Conservation (phyloP, 2,329 filamentous ascomycete genomes). For the Blastomyces emzantsi region DNA sequence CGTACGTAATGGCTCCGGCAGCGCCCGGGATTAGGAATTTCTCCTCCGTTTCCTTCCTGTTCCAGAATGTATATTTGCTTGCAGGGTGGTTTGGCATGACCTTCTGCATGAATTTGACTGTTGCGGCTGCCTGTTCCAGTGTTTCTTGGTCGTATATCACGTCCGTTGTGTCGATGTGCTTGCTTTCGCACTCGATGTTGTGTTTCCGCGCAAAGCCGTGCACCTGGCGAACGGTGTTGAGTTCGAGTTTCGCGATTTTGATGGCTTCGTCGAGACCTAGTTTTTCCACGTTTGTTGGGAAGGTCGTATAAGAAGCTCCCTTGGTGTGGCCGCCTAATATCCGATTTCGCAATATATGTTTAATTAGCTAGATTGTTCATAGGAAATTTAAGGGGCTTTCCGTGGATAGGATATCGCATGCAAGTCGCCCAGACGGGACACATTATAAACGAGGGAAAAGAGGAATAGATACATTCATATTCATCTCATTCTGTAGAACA, state of each 20-base stretch:
- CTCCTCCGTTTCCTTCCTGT: conserved; percentile 34
- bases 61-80: conserved; percentile 39
- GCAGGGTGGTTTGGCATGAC: conserved; percentile 38
- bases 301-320: conserved; percentile 44
- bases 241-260: conserved; percentile 45
- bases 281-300: conserved; percentile 38
- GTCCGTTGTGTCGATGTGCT: conserved; percentile 48
- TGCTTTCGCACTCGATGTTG: conserved; percentile 43
- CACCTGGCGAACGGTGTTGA: conserved; percentile 46
- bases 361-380: not conserved
- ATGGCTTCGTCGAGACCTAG: conserved; percentile 44
- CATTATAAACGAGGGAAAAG: not conserved
- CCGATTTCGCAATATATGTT: not conserved
- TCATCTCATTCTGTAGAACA: not conserved
- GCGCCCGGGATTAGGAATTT: conserved; percentile 37
- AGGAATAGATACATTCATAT: not conserved
- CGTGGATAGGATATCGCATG: not conserved
- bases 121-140: conserved; percentile 32
- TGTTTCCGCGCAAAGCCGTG: conserved; percentile 46
- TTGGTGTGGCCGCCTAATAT: conserved; percentile 41
- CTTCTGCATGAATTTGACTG: conserved; percentile 40
- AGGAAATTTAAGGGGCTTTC: not conserved
- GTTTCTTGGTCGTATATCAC: conserved; percentile 45
- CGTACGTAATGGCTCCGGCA: conserved; percentile 42
- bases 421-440: not conserved